Percentiles rank a stretch among this genome's conserved stretches.
Evolutionary conservation across 2,329 filamentous ascomycete species (phyloP).

Genomic region (Colletotrichum theobromicola): DNA sequence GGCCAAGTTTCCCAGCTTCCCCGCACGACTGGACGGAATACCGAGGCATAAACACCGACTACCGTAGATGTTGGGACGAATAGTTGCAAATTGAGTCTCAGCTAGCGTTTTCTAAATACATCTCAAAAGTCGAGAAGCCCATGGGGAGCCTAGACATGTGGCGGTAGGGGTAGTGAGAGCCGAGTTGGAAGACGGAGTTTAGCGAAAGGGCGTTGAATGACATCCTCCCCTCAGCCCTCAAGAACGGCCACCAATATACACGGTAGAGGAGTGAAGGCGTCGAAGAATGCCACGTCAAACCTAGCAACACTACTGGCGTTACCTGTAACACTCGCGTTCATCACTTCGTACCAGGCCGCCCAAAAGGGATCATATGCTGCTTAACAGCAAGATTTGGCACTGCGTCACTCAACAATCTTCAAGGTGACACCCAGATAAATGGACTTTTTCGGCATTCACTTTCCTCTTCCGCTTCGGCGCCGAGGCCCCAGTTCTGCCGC

Average conservation of each 20-base stretch:
- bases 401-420: background rate
- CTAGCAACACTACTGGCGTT: too few relatives aligned
- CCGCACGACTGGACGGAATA: background rate
- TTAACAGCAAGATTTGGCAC: background rate
- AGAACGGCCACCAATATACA: background rate
- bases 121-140: background rate
- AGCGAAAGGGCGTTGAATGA: background rate
- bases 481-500: background rate
- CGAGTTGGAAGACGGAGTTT: background rate
- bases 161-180: background rate
- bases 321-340: too few relatives aligned
- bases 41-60: background rate
- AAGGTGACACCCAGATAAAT: background rate
- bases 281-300: background rate
- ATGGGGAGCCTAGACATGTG: background rate
- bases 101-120: background rate
- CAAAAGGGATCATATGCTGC: too few relatives aligned
- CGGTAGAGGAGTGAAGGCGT: background rate
- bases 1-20: background rate
- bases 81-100: background rate
- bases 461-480: background rate
- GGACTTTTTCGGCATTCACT: background rate
- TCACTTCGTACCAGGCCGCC: too few relatives aligned
- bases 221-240: background rate
- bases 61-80: background rate